phyloP scores from a whole-genome alignment of 2,329 filamentous ascomycete genomes.

The Xylariomycetidae sp. region DNA sequence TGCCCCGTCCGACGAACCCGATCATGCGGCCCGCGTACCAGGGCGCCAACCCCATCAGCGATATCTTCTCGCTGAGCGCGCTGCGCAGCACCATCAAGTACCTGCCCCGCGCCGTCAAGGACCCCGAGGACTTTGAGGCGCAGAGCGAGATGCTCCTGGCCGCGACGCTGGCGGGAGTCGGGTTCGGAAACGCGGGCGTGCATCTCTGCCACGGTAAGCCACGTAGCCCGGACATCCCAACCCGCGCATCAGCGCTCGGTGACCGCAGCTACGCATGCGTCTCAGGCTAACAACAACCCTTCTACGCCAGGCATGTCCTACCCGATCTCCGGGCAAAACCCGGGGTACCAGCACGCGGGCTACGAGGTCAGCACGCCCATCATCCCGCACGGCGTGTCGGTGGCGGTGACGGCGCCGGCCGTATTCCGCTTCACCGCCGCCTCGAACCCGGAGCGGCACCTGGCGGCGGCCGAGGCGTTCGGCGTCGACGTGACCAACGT shows the following conservation, averaged over 20 bases:
- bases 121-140: constrained; percentile 87
- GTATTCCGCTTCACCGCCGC: constrained; percentile 91
- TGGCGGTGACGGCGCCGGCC: constrained; percentile 86
- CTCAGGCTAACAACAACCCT: too few relatives aligned
- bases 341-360: constrained; percentile 80
- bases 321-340: constrained; percentile 92
- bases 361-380: constrained; percentile 72
- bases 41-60: constrained; percentile 93
- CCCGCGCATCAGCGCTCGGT: too few relatives aligned
- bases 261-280: constrained; percentile 1
- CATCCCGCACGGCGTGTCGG: constrained; percentile 93
- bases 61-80: constrained; percentile 90
- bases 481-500: constrained; percentile 85
- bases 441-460: constrained; percentile 86
- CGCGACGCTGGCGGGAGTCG: constrained; percentile 87
- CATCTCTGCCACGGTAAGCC: constrained; percentile 61
- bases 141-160: constrained; percentile 95
- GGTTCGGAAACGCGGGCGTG: constrained; percentile 95
- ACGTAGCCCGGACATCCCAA: constrained; percentile 4
- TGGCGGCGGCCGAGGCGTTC: constrained; percentile 83
- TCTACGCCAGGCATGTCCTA: constrained; percentile 77
- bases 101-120: constrained; percentile 76
- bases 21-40: constrained; percentile 91
- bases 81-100: constrained; percentile 83
- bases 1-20: constrained; percentile 79